phyloP scores from a whole-genome alignment of 306 rosid genomes.

The Begonia masoniana region DNA sequence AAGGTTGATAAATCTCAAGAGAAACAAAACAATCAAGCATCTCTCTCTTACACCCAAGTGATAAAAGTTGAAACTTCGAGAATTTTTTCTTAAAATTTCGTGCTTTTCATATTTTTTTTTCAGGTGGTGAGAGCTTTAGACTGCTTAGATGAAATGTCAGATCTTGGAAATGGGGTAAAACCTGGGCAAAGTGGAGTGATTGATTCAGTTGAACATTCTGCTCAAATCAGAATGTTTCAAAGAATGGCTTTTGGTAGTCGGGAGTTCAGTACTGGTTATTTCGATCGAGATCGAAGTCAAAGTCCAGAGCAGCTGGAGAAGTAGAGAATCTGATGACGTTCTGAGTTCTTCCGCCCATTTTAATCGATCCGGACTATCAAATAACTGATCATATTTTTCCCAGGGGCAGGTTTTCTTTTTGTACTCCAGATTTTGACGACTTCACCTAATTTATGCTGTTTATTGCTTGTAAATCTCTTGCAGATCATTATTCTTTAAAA shows the following conservation, averaged over 20 bases:
- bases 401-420: background rate
- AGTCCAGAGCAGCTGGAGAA: constrained; percentile 68
- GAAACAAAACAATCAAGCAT: no score
- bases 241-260: constrained; percentile 88
- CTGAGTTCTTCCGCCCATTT: constrained; percentile 28
- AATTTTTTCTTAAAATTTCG: background rate
- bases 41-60: background rate
- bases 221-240: constrained; percentile 70
- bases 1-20: no score
- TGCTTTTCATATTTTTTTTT: background rate
- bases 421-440: background rate
- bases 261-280: constrained; percentile 43
- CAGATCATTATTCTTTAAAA: background rate
- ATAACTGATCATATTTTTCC: constrained; percentile 21
- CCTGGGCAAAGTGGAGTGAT: constrained; percentile 79
- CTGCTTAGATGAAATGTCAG: constrained; percentile 51
- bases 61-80: background rate
- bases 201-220: constrained; percentile 59
- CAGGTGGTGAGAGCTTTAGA: constrained; percentile 94
- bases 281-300: constrained; percentile 43
- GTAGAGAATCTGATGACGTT: constrained; percentile 18
- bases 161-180: constrained; percentile 77
- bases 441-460: background rate
- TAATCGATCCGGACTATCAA: constrained; percentile 45
- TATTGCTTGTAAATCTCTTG: background rate